Percentiles rank a stretch among this genome's conserved stretches.
Evolutionary conservation across 2,329 filamentous ascomycete species (phyloP).

Genomic region (Phoma sp.): DNA sequence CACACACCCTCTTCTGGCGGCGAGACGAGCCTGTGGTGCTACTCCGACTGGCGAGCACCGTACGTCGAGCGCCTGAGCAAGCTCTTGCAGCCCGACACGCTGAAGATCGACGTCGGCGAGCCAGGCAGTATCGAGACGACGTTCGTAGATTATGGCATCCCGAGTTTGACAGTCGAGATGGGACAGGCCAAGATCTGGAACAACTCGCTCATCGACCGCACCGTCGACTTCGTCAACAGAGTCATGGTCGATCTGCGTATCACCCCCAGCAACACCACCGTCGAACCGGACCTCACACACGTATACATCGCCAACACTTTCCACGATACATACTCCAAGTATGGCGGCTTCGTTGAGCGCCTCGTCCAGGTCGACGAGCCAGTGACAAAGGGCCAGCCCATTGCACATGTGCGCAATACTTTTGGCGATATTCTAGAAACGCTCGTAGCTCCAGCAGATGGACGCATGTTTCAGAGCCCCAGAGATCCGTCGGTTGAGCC

Average conservation of each 20-base stretch:
- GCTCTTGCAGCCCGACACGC: conserved; percentile 48
- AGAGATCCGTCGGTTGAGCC: conserved; percentile 47
- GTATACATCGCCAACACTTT: conserved; percentile 43
- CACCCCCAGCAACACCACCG: conserved; percentile 39
- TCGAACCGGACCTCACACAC: conserved; percentile 40
- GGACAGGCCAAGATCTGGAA: conserved; percentile 51
- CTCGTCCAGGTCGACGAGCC: conserved; percentile 44
- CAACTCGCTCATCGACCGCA: conserved; percentile 44
- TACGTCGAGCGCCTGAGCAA: conserved; percentile 51
- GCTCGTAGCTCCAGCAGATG: conserved; percentile 40
- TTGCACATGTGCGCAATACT: conserved; percentile 45
- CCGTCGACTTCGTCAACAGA: conserved; percentile 39
- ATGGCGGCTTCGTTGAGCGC: conserved; percentile 40
- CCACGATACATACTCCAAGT: conserved; percentile 35
- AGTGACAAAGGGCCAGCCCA: conserved; percentile 46
- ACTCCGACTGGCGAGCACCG: conserved; percentile 47
- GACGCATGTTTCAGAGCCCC: conserved; percentile 45
- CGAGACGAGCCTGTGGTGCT: conserved; percentile 50
- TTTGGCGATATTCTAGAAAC: conserved; percentile 50
- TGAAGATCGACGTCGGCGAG: conserved; percentile 51
- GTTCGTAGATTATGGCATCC: conserved; percentile 45
- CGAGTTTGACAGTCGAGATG: conserved; percentile 51
- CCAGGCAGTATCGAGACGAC: conserved; percentile 51
- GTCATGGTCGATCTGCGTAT: conserved; percentile 33
- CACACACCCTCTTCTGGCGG: conserved; percentile 49